Evolutionary conservation across 805 yeast species (phyloP), one percentile per base, ranked within the genome.

Genomic region (Lipomyces kockii): DNA sequence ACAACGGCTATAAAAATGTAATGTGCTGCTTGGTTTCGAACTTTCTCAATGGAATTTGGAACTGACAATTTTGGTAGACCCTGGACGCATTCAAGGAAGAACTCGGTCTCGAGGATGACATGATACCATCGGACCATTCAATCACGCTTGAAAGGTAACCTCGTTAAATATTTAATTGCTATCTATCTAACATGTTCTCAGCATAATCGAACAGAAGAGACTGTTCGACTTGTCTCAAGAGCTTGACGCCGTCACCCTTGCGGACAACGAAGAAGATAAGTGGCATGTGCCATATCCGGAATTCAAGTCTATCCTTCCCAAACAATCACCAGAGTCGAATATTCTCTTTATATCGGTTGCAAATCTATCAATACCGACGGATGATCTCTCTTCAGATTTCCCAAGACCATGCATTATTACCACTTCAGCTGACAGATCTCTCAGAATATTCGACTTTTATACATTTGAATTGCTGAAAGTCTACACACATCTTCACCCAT

Each of bases 81-180:
- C 58, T 71, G n/a, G 67, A 63, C 2, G 69, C 62, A 17, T 71
- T 71, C 54, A 61, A 63, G 35, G 69, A 61, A 32, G 73, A 71
- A 32, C 57, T 69, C 4, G 73, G 73, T 8, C 55, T 71, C 34
- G 73, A 71, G 35, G 72, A 71, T 63, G 67, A 71, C 57, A 71
- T 71, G 73, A 66, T 68, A 64, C 72, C 72, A 7, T 57, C 63
- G 17, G 71, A 69, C 37, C 72, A 67, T 27, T 61, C 72, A 14
- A 67, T 64, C 61, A 69, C 69, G 3, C 52, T 71, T 25, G 73
- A 71, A 53, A 69, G 71, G 73, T 66, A 46, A 22, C 9, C 49
- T 29, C 17, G 61, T 17, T 8, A 14, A 62, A 12, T 14, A 2
- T n/a, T 20, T 25, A 11, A 34, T 54, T 55, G 55, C 27, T 49